Base-by-base conservation (phyloP, 495 filamentous ascomycete species). In the Delitschia confertaspora region DNA sequence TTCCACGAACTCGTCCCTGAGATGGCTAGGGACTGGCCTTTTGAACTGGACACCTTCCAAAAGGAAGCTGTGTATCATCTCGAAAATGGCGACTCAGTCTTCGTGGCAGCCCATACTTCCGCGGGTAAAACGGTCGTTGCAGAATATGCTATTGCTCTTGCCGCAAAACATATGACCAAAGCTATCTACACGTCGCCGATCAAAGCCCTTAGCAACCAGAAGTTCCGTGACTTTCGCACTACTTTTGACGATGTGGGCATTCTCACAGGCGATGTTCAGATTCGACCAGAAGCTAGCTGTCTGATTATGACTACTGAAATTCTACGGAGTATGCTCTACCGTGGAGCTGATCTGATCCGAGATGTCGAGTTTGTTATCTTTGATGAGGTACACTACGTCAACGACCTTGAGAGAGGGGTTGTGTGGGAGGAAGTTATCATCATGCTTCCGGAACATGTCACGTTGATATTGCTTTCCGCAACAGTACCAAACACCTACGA, bases 381-480 rank as follows among this genome's bases (percentile, higher is more conserved):
- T 54, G 91, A 98, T 57, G 91, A 98, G 60, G 91, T 98, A 3
- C 91, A 98, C 63, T 98, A 98, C 61, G 91, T 98, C 33, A 98
- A 98, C 55, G 91, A 98, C 57, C 72, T 79, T n/a, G 91, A 98
- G 68, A 76, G 91, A 60, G 91, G 91, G 49, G 91, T 98, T 0
- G 91, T 98, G 6, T 98, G 91, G 91, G 91, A 98, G 65, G 91
- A 98, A 62, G 91, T 98, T 47, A 98, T 98, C 58, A 98, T 98
- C 58, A 96, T 98, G 93, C 76, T 96, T 34, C 91, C 91, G 3
- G 88, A 88, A 56, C 91, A 96, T 66, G 86, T 96, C 33, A 91
- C 93, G 2, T 68, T 98, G 26, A 96, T 98, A 48, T 70, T 95
- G 8, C 75, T 98, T 2, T 96, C 93, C 4, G 91, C 91, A 0